phyloP scores from a whole-genome alignment of 1,139 yeast species.

The Hansenula lynferdii region DNA sequence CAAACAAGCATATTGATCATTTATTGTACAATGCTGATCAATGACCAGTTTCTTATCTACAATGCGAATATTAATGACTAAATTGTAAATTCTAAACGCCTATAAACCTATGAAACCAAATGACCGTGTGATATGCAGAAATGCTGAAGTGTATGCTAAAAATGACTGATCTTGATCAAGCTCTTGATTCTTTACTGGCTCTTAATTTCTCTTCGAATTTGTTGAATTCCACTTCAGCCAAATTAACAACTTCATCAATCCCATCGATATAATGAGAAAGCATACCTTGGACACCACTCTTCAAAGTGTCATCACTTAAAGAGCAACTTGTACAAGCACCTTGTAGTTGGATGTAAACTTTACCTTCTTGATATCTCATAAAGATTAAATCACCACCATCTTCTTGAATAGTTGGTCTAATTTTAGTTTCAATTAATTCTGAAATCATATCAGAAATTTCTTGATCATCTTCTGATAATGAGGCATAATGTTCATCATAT shows the following conservation, averaged over 20 bases:
- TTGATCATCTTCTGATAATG: slow-evolving; percentile 32
- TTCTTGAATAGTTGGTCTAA: slow-evolving; percentile 89
- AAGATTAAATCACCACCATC: slow-evolving; percentile 85
- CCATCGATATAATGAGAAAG: slow-evolving; percentile 76
- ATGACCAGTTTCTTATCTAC: too few relatives aligned
- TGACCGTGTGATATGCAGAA: neutral
- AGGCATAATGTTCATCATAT: slow-evolving; percentile 13
- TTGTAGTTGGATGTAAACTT: slow-evolving; percentile 61
- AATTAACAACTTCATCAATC: slow-evolving; percentile 53
- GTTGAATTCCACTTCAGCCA: slow-evolving; percentile 23
- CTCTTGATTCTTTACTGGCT: slow-evolving; percentile 11
- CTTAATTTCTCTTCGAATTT: slow-evolving; percentile 22
- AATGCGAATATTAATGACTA: too few relatives aligned
- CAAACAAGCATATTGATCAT: too few relatives aligned
- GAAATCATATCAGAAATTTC: slow-evolving; percentile 82
- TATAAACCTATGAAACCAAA: too few relatives aligned
- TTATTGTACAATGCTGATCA: too few relatives aligned
- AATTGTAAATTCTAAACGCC: too few relatives aligned
- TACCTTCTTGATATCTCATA: slow-evolving; percentile 60
- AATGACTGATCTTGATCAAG: neutral
- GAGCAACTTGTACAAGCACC: slow-evolving; percentile 84
- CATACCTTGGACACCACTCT: slow-evolving; percentile 80
- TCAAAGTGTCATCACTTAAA: slow-evolving; percentile 68
- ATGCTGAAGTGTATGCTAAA: too few relatives aligned
- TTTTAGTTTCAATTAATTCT: slow-evolving; percentile 88